These are phyloP conservation scores for Tarenaya hassleriana DNA, from an alignment of 345 rosid species.

Conservation along the genomic window DNA sequence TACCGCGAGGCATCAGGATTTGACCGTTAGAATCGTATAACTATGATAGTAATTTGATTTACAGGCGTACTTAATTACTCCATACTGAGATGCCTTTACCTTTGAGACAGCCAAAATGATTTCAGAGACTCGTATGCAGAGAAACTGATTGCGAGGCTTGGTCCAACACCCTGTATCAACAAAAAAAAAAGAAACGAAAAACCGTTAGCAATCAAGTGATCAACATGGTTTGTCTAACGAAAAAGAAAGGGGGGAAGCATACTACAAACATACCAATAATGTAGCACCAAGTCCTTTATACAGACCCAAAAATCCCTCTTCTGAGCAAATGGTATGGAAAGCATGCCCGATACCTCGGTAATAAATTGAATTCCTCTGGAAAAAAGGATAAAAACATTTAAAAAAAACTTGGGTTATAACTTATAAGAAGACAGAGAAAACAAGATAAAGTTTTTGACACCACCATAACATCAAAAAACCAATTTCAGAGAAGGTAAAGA, in stretches of 20 bases:
- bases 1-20: neutral
- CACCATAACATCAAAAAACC: neutral
- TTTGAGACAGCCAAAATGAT: constrained; percentile 61
- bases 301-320: constrained; percentile 75
- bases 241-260: constrained; percentile 11
- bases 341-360: constrained; percentile 88
- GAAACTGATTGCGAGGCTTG: constrained; percentile 90
- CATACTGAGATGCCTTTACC: no score
- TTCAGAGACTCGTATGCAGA: constrained; percentile 69
- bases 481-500: no score
- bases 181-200: neutral
- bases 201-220: constrained; percentile 2
- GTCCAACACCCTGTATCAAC: constrained; percentile 81
- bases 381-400: constrained; percentile 20
- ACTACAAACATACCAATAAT: constrained; percentile 44
- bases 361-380: constrained; percentile 70
- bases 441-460: neutral
- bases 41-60: neutral
- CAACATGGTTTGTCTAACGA: neutral
- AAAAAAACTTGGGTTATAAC: constrained; percentile 4
- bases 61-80: no score
- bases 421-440: constrained; percentile 2
- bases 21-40: constrained; percentile 11
- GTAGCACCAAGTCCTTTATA: constrained; percentile 97
- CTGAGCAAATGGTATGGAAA: constrained; percentile 67